These are phyloP conservation scores for Dendrocalamus latiflorus DNA, from an alignment of 202 grass and related monocot genomes.

Conservation along the genomic window DNA sequence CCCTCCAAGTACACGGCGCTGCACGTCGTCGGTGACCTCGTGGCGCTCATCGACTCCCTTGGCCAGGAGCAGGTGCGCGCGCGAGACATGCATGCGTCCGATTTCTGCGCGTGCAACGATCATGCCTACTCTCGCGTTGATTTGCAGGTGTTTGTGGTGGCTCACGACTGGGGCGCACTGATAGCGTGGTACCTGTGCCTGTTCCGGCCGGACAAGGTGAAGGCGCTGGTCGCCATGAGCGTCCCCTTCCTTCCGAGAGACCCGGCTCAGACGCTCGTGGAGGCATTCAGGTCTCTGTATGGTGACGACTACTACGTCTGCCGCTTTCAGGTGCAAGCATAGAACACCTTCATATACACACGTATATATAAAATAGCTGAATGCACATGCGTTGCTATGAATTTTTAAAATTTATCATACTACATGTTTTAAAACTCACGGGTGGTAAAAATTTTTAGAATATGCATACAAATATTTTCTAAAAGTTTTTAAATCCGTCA, in stretches of 20 bases:
- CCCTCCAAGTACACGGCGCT: slow-evolving; percentile 21
- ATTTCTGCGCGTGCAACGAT: no score
- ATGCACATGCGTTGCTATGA: no score
- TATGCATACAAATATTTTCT: no score
- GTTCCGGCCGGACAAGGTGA: slow-evolving; percentile 44
- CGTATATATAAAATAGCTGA: no score
- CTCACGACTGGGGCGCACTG: slow-evolving; percentile 61
- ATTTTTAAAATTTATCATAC: no score
- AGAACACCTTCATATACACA: no score
- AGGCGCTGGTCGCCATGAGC: slow-evolving; percentile 39
- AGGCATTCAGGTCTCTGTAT: slow-evolving; percentile 15
- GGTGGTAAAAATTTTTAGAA: no score
- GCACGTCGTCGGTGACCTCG: slow-evolving; percentile 46
- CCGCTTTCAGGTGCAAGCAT: slow-evolving; percentile 34
- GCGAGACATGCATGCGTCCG: no score
- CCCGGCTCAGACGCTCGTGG: slow-evolving; percentile 25
- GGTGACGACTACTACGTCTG: slow-evolving; percentile 51
- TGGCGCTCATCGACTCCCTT: slow-evolving; percentile 37
- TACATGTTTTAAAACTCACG: no score
- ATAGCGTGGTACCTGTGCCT: slow-evolving; percentile 45
- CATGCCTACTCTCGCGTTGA: no score
- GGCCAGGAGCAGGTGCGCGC: not conserved
- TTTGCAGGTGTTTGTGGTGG: slow-evolving; percentile 42
- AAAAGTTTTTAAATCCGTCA: no score
- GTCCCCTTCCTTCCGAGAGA: slow-evolving; percentile 32